These are phyloP conservation scores for Schwanniomyces occidentalis DNA, from an alignment of 805 yeast species.

Conservation along the genomic window DNA sequence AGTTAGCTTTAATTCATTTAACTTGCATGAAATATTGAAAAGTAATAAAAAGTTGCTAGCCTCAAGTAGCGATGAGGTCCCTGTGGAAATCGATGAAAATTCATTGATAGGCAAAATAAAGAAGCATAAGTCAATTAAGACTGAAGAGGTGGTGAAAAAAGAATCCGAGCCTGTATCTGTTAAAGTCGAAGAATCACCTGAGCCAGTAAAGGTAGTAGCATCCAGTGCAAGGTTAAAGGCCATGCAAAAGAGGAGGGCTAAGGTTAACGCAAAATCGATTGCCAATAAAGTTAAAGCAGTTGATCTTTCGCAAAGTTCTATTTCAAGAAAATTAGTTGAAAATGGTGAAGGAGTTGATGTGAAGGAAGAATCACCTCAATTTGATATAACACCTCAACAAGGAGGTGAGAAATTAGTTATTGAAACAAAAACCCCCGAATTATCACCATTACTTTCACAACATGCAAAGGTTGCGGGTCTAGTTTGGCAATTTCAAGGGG, in stretches of 20 bases:
- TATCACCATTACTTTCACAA: constrained; percentile 67
- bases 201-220: constrained; percentile 19
- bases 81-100: constrained; percentile 9
- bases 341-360: constrained; percentile 31
- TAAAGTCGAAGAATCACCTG: background rate
- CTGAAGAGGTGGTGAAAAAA: constrained; percentile 7
- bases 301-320: constrained; percentile 70
- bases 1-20: constrained; percentile 52
- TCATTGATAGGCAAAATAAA: constrained; percentile 49
- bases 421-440: constrained; percentile 68
- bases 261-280: constrained; percentile 59
- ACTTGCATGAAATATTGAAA: constrained; percentile 46
- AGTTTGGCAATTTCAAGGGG: constrained; percentile 94
- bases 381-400: constrained; percentile 73
- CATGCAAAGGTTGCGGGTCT: constrained; percentile 70
- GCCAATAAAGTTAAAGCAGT: constrained; percentile 50
- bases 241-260: constrained; percentile 90
- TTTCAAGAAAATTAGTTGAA: constrained; percentile 54
- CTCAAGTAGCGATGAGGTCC: constrained; percentile 47
- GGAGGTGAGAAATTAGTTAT: constrained; percentile 82
- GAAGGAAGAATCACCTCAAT: constrained; percentile 29
- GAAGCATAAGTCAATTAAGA: constrained; percentile 34
- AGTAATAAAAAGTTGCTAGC: constrained; percentile 62
- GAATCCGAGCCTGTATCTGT: constrained; percentile 5
- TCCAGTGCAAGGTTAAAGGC: constrained; percentile 83